Base-by-base conservation (phyloP, 768 basidiomycete species). In the Lactarius quietus region DNA sequence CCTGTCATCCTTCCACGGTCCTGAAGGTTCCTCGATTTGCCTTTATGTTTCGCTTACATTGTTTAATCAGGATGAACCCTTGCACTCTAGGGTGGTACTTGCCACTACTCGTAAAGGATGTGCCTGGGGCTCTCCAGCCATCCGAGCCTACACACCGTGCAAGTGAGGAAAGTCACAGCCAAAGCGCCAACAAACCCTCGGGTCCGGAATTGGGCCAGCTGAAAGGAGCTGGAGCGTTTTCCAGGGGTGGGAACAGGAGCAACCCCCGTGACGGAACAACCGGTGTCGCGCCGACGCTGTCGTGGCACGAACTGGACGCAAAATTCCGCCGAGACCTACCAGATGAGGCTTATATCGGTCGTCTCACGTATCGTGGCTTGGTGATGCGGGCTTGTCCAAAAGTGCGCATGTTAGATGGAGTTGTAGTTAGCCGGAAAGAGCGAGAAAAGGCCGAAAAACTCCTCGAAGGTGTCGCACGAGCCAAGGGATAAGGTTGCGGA, bases 61-160 rank as follows among this genome's bases (percentile, higher is more conserved):
- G 6, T 63, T 54, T 10, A 48, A 63, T 55, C 70, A 84, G 88
- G 76, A 97, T 98, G 94, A 99, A 99, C 73, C 95, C 97, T 61
- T 93, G 91, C 70, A 98, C 95, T 23, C 86, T 98, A 14, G 92
- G 92, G 7, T 96, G 93, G 90, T 98, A 99, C 76, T 82, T 97
- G 38, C 94, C 97, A 28, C 77, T 98, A 64, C 81, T 95, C 59
- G 86, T 91, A 64, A 80, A 83, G 69, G 86, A 87, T 70, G 79
- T 84, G 59, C 84, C 84, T 70, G 87, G 86, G 12, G 88, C 84
- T 64, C 74, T 88, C 71, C 86, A 88, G 71, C 86, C 87, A 36
- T 85, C 84, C 26, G 85, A 84, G 66, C 65, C 67, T 28, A 62
- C 23, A 35, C 57, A 39, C 55, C 52, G 57, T 26, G 52, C 39